Base-by-base conservation (phyloP, 192 early-diverging fungal species). In the Glomus cerebriforme region DNA sequence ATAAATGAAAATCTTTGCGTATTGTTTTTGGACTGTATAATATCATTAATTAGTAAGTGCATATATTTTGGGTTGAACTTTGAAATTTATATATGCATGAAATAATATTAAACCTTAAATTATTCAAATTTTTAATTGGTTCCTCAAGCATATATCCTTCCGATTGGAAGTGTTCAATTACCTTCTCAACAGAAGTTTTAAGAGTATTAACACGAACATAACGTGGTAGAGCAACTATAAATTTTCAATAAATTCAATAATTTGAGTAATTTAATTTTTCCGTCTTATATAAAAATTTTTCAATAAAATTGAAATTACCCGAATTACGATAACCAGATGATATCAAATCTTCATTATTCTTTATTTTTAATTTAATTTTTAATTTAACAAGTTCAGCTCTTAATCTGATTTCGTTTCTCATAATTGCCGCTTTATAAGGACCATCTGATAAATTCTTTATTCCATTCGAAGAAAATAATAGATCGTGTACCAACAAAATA, bases 141-240 rank as follows among this genome's bases (percentile, higher is more conserved):
- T 86, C 86, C 0, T 85, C 83, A 27, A 86, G 83, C 10, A 79
- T 78, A 73, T 87, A 96, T 17, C 92, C 91, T 39, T 90, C 82
- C 43, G 83, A 79, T 71, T 83, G 43, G 67, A 97, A 91, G 13
- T 77, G 79, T 24, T 89, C 80, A 13, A 96, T 85, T 1, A 92
- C 92, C 13, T 91, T 80, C 12, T 94, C 88, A 27, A 95, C 87
- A 0, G 92, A 91, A 9, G 91, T 87, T 65, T 89, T 86, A 43
- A 94, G 83, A n/a, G 91, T 86, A 82, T 99, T 99, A 3, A 99
- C 93, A 7, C 98, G 88, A 17, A 93, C 93, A 85, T 96, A 96
- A 49, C 98, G 85, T 31, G 95, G 95, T 26, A 96, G 82, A 9
- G 88, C 78, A 7, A 93, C 92, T 81, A 43, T 72, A 66, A 34